Evolutionary conservation across 2,329 filamentous ascomycete species (phyloP).

Genomic region (Helminthosporium solani): DNA sequence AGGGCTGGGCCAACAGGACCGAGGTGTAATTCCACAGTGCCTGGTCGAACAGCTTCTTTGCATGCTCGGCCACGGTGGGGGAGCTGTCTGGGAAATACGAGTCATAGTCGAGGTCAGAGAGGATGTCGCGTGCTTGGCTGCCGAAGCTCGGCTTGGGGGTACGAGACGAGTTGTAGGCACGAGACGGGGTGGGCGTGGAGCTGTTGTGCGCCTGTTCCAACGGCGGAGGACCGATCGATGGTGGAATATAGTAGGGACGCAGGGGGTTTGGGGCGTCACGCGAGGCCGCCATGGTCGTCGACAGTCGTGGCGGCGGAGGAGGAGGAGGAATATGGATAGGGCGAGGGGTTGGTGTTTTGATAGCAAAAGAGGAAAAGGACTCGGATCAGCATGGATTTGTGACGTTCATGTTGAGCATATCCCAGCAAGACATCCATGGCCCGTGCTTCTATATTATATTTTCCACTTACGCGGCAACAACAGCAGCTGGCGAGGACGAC

Average conservation of each 20-base stretch:
- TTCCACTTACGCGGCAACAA: too few relatives aligned
- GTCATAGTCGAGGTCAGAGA: slow-evolving; percentile 89
- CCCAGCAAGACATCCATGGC: background rate
- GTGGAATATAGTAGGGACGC: slow-evolving; percentile 70
- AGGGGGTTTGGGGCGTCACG: slow-evolving; percentile 61
- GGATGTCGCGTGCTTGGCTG: slow-evolving; percentile 74
- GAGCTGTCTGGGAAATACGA: slow-evolving; percentile 78
- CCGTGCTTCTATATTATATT: too few relatives aligned
- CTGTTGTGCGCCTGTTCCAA: slow-evolving; percentile 43
- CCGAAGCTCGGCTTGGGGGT: slow-evolving; percentile 54
- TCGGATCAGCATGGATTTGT: slow-evolving; percentile 11
- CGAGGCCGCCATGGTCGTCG: slow-evolving; percentile 45
- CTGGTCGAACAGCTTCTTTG: slow-evolving; percentile 77
- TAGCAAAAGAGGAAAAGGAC: background rate
- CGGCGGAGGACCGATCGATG: slow-evolving; percentile 63
- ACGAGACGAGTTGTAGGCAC: slow-evolving; percentile 16
- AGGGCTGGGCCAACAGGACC: slow-evolving; percentile 87
- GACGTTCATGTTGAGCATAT: too few relatives aligned
- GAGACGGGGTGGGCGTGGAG: slow-evolving; percentile 28
- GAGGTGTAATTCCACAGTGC: slow-evolving; percentile 90
- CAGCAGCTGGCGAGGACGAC: too few relatives aligned
- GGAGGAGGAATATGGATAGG: slow-evolving; percentile 7
- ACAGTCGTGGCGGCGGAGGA: slow-evolving; percentile 1
- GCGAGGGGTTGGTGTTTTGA: slow-evolving; percentile 10
- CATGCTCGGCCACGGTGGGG: slow-evolving; percentile 67